These are phyloP conservation scores for Anacardium occidentale DNA, from an alignment of 345 rosid genomes.

Conservation along the genomic window DNA sequence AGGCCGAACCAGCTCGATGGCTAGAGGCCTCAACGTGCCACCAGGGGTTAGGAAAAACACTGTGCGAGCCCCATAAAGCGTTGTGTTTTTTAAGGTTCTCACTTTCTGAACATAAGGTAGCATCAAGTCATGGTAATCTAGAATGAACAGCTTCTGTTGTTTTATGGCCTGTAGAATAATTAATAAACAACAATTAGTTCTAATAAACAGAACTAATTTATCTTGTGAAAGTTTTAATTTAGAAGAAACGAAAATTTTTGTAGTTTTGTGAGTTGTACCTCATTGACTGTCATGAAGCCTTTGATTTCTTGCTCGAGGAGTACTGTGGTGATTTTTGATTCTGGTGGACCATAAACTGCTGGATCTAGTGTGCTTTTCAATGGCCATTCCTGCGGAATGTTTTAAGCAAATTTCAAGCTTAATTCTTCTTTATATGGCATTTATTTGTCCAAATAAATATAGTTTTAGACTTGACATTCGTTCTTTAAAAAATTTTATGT, in stretches of 20 bases:
- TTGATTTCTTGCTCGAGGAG: slow-evolving; percentile 48
- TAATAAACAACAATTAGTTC: background rate
- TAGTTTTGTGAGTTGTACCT: slow-evolving; percentile 35
- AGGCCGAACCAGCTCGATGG: slow-evolving; percentile 75
- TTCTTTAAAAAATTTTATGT: no score
- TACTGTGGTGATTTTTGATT: slow-evolving; percentile 63
- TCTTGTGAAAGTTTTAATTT: background rate
- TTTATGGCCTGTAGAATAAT: slow-evolving; percentile 42
- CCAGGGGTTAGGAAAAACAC: slow-evolving; percentile 55
- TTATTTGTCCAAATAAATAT: no score
- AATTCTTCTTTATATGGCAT: no score
- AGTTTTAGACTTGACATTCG: no score
- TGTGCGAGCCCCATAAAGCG: slow-evolving; percentile 65
- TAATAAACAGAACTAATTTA: no score
- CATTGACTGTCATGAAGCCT: slow-evolving; percentile 49
- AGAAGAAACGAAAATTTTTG: background rate
- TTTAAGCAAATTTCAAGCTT: background rate
- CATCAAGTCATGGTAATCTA: slow-evolving; percentile 62
- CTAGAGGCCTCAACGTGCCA: slow-evolving; percentile 53
- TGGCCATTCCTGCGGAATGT: slow-evolving; percentile 71
- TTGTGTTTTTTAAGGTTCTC: slow-evolving; percentile 45
- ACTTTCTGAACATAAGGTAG: slow-evolving; percentile 67
- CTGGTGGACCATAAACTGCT: slow-evolving; percentile 52
- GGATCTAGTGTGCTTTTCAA: slow-evolving; percentile 72
- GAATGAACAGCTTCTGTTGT: slow-evolving; percentile 48